phyloP scores from a whole-genome alignment of 306 rosid species.

The Dalbergia cultrata region DNA sequence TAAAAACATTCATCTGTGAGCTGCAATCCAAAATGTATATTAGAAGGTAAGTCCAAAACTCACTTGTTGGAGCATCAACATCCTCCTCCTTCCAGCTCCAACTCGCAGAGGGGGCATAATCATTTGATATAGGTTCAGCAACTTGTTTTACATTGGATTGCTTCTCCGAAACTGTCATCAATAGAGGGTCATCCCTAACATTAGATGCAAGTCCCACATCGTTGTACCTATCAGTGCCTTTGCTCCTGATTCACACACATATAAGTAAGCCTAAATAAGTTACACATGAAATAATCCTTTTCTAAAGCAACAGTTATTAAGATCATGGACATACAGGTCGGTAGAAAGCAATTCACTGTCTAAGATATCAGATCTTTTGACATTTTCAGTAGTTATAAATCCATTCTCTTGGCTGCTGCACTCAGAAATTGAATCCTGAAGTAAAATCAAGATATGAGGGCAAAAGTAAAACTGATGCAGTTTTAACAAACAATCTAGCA shows the following conservation, averaged over 20 bases:
- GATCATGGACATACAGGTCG: conserved; percentile 58
- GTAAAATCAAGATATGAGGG: conserved; percentile 49
- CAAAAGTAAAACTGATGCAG: conserved; percentile 17
- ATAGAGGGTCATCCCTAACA: conserved; percentile 51
- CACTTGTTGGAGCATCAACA: conserved; percentile 83
- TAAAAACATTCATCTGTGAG: conserved; percentile 1
- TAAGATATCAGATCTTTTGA: conserved; percentile 43
- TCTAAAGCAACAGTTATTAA: conserved; percentile 12
- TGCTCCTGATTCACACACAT: conserved; percentile 59
- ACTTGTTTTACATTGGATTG: conserved; percentile 42
- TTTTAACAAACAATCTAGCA: conserved; percentile 24
- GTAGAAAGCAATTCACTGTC: conserved; percentile 57
- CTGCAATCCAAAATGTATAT: conserved; percentile 29
- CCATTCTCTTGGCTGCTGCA: conserved; percentile 68
- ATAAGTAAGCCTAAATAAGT: conserved; percentile 39
- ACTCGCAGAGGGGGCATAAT: conserved; percentile 48
- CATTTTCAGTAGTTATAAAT: conserved; percentile 53
- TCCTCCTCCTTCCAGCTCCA: conserved; percentile 75
- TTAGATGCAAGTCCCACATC: conserved; percentile 51
- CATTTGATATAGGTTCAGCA: conserved; percentile 53
- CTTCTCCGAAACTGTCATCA: conserved; percentile 48
- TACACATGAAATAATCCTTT: conserved; percentile 23
- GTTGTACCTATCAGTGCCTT: conserved; percentile 44
- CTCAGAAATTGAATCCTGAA: conserved; percentile 73
- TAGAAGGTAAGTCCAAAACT: conserved; percentile 51